Base-by-base conservation (phyloP, 768 basidiomycete species). In the Collybiopsis luxurians region DNA sequence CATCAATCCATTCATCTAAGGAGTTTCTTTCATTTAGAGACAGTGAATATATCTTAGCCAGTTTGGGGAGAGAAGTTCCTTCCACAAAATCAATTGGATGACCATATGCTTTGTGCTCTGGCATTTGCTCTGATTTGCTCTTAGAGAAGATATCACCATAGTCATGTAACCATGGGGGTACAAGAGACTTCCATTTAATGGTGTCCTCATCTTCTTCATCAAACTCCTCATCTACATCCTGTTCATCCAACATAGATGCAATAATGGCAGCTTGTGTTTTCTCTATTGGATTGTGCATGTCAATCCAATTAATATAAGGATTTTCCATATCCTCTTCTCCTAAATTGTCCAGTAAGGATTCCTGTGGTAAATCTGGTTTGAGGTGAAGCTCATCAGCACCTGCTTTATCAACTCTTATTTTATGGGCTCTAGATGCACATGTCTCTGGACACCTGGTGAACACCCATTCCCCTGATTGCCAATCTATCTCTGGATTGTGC, bases 11-110 rank as follows among this genome's bases (percentile, higher is more conserved):
- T 26, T 48, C 47, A 48, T 48, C 47, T 28, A 48, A 30, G 24
- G 63, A 68, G 17, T 62, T 36, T 2, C 57, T 67, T 53, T 76
- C 71, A 0, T 48, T 45, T 12, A 53, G 64, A 0, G 71, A 69
- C 4, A 75, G 61, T 2, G 59, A 56, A 46, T 74, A 75, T 2
- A 75, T 55, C 0, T 60, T 62, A 11, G 67, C 70, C 4, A 28
- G 50, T 11, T 64, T 60, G 0, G 68, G 67, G 0, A 67, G 70
- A 0, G 57, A 36, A 15, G 53, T 62, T 23, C 62, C 69, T 9
- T 67, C 64, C 23, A 69, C 64, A 7, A 71, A 52, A 11, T 72
- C 56, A 54, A 73, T 74, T 26, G 54, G 51, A 6, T 62, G 56
- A 39, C 75, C 71, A 56, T 69, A 73, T 2, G 64, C 59, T 1